Base-by-base conservation (phyloP, 768 basidiomycete species). In the Leccinum uliginosum region DNA sequence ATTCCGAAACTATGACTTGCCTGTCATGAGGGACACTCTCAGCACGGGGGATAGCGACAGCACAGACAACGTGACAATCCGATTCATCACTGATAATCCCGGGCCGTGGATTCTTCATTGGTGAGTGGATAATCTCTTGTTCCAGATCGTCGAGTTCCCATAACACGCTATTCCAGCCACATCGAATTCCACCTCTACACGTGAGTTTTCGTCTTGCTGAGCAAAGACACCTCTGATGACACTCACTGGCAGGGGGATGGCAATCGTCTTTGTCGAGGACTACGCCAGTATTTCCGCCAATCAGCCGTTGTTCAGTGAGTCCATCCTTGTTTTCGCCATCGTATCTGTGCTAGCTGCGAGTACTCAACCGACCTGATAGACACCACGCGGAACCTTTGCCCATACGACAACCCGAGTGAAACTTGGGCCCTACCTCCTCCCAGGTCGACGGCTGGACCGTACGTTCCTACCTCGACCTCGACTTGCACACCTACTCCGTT, bases 41-140 rank as follows among this genome's bases (percentile, higher is more conserved):
- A 65, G 34, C 50, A 62, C 65, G 66, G 61, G 24, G 30, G 17
- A 65, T 5, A 66, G 63, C 2, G 77, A 77, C 56, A 72, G 73
- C 21, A 75, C 79, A 1, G 63, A 69, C 30, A 62, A 63, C 12
- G 76, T 77, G 29, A 75, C 74, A 24, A 77, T 89, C 51, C 78
- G 85, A 10, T 89, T 86, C 74, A 69, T 68, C 27, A 85, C 86
- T 0, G 82, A 90, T 64, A 89, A 88, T 69, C 78, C 85, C 5
- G 87, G 86, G 5, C 81, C 82, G 4, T 86, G 82, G 78, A 72
- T 80, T 51, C 63, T 80, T 54, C 78, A 78, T 47, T 79, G 74
- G 65, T 66, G 49, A 46, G 59, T 49, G 29, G 3, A 3, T 23
- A 1, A 23, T 15, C 9, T 50, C 21, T 21, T 17, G 29, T 24